These are phyloP conservation scores for Ophiocytium majus DNA, from an alignment of 352 stramenopile species.

Conservation along the genomic window DNA sequence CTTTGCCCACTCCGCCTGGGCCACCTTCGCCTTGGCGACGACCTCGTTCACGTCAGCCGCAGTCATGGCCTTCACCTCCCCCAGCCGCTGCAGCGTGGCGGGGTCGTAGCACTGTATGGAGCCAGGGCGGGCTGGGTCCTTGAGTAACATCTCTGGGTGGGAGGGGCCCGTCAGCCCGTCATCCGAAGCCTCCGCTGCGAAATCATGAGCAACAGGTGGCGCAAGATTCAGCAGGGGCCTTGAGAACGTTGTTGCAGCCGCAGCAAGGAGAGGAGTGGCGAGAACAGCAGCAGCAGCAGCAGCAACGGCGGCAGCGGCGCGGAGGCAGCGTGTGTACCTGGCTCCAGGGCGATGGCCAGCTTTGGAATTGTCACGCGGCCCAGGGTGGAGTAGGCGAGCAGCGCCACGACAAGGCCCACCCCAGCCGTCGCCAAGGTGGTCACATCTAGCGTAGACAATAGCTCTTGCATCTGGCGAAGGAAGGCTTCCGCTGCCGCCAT, in stretches of 20 bases:
- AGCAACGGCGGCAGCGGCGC: not conserved
- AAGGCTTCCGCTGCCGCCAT: too few relatives aligned
- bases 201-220: not conserved
- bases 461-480: too few relatives aligned
- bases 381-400: not conserved
- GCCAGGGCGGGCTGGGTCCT: slow-evolving; percentile 51
- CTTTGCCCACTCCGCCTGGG: slow-evolving; percentile 70
- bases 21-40: slow-evolving; percentile 62
- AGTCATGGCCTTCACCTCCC: slow-evolving; percentile 67
- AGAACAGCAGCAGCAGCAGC: not conserved
- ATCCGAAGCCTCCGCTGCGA: not conserved
- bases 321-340: not conserved
- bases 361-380: not conserved
- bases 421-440: not conserved
- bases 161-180: not conserved
- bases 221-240: not conserved
- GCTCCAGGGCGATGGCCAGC: not conserved
- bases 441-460: too few relatives aligned
- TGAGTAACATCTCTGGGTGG: not conserved
- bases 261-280: not conserved
- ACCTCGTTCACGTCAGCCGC: slow-evolving; percentile 65
- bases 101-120: slow-evolving; percentile 59
- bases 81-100: slow-evolving; percentile 60
- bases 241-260: not conserved
- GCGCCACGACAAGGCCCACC: not conserved